Conservation (phyloP, 2,329 filamentous ascomycete species). For the Coniochaeta hoffmannii region DNA sequence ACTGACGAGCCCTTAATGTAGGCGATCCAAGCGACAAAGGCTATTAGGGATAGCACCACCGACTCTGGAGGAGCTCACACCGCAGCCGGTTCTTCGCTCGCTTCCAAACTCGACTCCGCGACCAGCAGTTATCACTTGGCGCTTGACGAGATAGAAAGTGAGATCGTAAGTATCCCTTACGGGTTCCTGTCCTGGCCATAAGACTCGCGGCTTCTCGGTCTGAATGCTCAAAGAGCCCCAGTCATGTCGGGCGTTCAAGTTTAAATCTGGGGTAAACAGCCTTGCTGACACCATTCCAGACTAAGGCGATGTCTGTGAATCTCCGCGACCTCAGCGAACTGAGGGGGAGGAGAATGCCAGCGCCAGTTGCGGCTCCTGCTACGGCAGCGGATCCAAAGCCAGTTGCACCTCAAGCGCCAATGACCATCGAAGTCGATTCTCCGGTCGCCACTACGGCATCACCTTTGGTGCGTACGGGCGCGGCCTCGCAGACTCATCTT, state of each 20-base stretch:
- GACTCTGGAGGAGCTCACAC: conserved; percentile 33
- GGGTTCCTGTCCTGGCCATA: no score
- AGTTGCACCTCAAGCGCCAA: conserved; percentile 15
- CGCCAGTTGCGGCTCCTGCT: conserved; percentile 10
- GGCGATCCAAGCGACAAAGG: conserved; percentile 54
- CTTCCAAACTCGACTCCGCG: conserved; percentile 37
- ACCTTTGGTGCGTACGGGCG: not conserved
- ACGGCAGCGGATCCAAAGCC: conserved; percentile 7
- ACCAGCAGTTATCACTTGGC: conserved; percentile 40
- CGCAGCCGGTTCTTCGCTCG: conserved; percentile 22
- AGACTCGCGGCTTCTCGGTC: no score
- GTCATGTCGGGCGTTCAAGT: no score
- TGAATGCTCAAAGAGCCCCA: no score
- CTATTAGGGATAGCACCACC: conserved; percentile 39
- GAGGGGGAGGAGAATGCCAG: conserved; percentile 21
- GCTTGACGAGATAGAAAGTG: conserved; percentile 48
- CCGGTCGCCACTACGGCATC: conserved; percentile 8
- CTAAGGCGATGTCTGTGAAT: conserved; percentile 46
- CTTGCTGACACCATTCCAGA: conserved; percentile 19
- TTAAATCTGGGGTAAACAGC: not conserved
- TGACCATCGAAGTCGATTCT: conserved; percentile 10
- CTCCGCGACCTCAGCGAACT: conserved; percentile 43
- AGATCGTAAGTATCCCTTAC: conserved; percentile 19
- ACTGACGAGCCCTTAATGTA: conserved; percentile 19
- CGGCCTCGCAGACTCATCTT: not conserved